Evolutionary conservation across 768 basidiomycete genomes (phyloP), one percentile per base, ranked within the genome.

Genomic region (Lanmaoa pseudosensibilis): DNA sequence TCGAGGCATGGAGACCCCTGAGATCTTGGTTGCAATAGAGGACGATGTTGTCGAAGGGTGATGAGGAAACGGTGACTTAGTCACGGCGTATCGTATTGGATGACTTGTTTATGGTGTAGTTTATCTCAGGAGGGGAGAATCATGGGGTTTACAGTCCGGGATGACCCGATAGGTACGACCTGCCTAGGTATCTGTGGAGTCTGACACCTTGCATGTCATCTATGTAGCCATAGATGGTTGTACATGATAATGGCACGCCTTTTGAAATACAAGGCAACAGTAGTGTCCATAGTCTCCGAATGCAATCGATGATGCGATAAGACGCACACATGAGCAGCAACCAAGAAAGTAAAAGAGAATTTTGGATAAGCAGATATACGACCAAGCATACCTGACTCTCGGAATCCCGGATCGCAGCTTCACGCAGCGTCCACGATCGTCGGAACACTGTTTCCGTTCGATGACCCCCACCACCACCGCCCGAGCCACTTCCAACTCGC

Each of bases 401-500:
- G 21, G 23, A n/a, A 10, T 15, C 13, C 33, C n/a, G 12, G 12
- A 25, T 5, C 18, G 21, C 11, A 36, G 40, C 30, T 18, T 72
- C 50, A 71, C 5, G 58, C 60, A 23, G 54, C 19, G 19, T 67
- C 59, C n/a, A 46, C 36, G 11, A 52, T n/a, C 7, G 59, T 30
- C 30, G 54, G 23, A 7, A 15, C 4, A 13, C 59, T 36, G 2
- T 59, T 57, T 52, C 59, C 54, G 23, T 56, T 59, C 10, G 57
- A 48, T 43, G 44, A 46, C 9, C 58, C 57, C 52, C 57, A 50
- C 57, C 60, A 61, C 59, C 60, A 58, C 16, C 71, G 73, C 79
- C 84, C 60, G 3, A 68, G 85, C 85, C 81, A 86, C 21, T 75
- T 78, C 82, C 83, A 88, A 18, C 83, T 79, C 4, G 83, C 80